Evolutionary conservation across 106 monocot species (phyloP).

Genomic region (Acanthochlamys bracteata): DNA sequence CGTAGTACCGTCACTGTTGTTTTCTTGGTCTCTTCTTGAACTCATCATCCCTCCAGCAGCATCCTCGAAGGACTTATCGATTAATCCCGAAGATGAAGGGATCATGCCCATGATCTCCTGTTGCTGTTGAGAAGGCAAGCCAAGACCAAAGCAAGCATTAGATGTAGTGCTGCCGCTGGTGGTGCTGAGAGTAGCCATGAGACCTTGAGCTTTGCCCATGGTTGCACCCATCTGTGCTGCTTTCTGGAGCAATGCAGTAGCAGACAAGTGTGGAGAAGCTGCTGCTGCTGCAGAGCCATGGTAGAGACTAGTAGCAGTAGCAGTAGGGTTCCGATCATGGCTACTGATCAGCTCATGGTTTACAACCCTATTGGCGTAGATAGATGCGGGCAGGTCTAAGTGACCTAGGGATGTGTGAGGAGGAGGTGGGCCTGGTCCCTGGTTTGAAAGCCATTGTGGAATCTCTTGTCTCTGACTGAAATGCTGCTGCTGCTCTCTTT

Average conservation of each 20-base stretch:
- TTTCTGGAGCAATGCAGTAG: slow-evolving; percentile 59
- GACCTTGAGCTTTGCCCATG: slow-evolving; percentile 15
- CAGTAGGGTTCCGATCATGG: not conserved
- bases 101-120: not conserved
- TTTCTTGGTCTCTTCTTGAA: slow-evolving; percentile 4
- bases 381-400: slow-evolving; percentile 10
- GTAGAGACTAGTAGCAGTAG: not conserved
- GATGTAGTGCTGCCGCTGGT: not conserved
- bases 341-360: not conserved
- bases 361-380: slow-evolving; percentile 2
- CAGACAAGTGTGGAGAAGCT: slow-evolving; percentile 33
- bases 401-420: not conserved
- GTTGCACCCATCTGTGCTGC: slow-evolving; percentile 66
- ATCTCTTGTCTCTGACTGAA: slow-evolving; percentile 21
- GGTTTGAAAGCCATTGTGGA: slow-evolving; percentile 12
- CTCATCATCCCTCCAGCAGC: slow-evolving; percentile 4
- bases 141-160: slow-evolving; percentile 1
- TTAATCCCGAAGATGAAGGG: not conserved
- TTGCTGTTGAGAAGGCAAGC: not conserved
- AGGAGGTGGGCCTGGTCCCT: slow-evolving; percentile 6
- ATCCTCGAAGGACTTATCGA: slow-evolving; percentile 1
- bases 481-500: slow-evolving; percentile 18
- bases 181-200: slow-evolving; percentile 1
- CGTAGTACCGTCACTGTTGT: not conserved
- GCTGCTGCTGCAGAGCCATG: not conserved